Base-by-base conservation (phyloP, 768 basidiomycete genomes). In the Naganishia vishniacii region DNA sequence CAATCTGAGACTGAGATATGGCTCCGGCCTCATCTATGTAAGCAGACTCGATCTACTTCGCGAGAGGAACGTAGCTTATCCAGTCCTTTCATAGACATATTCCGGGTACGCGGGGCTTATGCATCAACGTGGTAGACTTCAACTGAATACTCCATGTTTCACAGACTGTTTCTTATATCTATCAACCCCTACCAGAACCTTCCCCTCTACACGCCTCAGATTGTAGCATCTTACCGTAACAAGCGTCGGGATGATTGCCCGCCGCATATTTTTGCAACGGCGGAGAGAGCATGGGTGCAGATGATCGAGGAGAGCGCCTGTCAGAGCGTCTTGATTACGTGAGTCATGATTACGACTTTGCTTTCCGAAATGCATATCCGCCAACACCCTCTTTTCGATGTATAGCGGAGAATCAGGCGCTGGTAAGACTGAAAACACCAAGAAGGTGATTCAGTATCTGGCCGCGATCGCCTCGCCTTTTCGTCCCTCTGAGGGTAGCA, bases 381-480 rank as follows among this genome's bases (percentile, higher is more conserved):
- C n/a, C n/a, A n/a, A n/a, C n/a, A n/a, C n/a, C n/a, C n/a, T n/a
- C n/a, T n/a, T n/a, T n/a, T n/a, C n/a, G n/a, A n/a, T n/a, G n/a
- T n/a, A n/a, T 34, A 95, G 93, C 9, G 95, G 95, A 45, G 95
- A 99, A 81, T 98, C 95, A 8, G 95, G 95, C 37, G 95, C 95
- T 3, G 95, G 95, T 46, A 99, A 98, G 81, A 99, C 95, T 1
- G 95, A 98, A 75, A 98, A 94, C 79, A 82, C 81, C 53, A 98
- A 99, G 83, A 98, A 98, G 74, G 94, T 98, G 72, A 99, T 99
- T 61, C 95, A 98, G 76, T 99, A 98, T 78, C 85, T 99, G 44
- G 94, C 95, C 0, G 91, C 95, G 7, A 97, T 98, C 69, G 95
- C 95, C 1, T 49, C 70, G 1, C 85, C 89, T 12, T 89, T 92